Conservation (phyloP, 306 rosid species). For the Inga oerstediana region DNA sequence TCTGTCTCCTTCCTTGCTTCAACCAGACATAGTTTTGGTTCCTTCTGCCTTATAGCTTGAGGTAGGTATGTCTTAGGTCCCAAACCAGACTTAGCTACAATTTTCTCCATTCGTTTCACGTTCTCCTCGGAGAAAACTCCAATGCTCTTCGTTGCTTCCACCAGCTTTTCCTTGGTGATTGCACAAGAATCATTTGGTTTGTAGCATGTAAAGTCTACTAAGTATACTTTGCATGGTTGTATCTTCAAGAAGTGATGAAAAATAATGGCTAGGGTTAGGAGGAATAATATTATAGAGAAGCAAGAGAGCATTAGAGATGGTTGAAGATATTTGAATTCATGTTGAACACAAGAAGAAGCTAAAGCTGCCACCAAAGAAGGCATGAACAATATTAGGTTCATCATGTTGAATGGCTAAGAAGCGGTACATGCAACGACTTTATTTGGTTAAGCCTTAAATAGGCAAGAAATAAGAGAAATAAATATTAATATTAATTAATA, state of each 20-base stretch:
- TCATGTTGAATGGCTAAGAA: background rate
- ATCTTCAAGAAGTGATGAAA: background rate
- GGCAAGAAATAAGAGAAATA: no score
- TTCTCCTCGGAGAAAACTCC: conserved; percentile 25
- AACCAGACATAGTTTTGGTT: background rate
- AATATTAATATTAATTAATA: no score
- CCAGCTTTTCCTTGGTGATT: conserved; percentile 10
- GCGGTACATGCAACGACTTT: background rate
- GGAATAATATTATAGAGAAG: background rate
- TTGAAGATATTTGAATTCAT: background rate
- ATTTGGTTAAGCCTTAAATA: background rate
- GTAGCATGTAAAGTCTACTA: conserved; percentile 41
- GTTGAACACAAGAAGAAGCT: background rate
- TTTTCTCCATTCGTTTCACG: background rate
- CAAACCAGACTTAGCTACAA: conserved; percentile 22
- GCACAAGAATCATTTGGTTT: conserved; percentile 18
- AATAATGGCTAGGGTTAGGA: background rate
- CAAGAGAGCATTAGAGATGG: background rate
- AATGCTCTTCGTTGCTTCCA: background rate
- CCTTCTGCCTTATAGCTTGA: background rate
- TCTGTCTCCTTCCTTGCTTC: conserved; percentile 28
- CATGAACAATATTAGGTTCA: conserved; percentile 6
- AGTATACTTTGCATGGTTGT: conserved; percentile 15
- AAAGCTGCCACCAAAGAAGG: background rate
- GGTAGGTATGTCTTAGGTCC: conserved; percentile 34